phyloP scores from a whole-genome alignment of 1,284 basidiomycete genomes.

The Tilletiopsis washingtonensis region DNA sequence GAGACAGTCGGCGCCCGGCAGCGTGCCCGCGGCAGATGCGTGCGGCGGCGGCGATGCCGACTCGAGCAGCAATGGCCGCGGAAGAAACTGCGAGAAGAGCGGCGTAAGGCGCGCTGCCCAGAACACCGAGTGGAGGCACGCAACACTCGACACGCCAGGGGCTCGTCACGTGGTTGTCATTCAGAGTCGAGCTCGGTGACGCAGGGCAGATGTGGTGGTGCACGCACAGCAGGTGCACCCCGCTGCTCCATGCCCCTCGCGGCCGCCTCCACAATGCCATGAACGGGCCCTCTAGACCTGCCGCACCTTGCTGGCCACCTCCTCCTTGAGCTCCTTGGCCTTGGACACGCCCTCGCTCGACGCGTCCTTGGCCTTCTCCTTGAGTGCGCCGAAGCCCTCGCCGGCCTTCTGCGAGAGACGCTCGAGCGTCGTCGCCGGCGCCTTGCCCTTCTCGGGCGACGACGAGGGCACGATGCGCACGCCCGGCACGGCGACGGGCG shows the following conservation, averaged over 20 bases:
- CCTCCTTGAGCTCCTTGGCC: constrained; percentile 9
- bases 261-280: constrained; percentile 28
- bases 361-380: constrained; percentile 27
- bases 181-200: not conserved
- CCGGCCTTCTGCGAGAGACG: constrained; percentile 39
- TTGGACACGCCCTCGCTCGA: constrained; percentile 12
- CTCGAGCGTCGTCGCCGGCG: constrained; percentile 30
- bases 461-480: constrained; percentile 62
- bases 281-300: constrained; percentile 26
- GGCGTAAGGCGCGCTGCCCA: not conserved
- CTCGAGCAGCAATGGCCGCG: not conserved
- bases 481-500: constrained; percentile 83
- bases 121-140: too few relatives aligned
- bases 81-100: not conserved
- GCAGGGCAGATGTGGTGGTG: too few relatives aligned
- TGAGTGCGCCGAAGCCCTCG: constrained; percentile 33
- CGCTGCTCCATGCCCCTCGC: constrained; percentile 27
- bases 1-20: constrained; percentile 18
- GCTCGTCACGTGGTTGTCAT: not conserved
- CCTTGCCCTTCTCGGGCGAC: constrained; percentile 12
- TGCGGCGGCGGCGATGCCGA: not conserved
- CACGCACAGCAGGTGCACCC: constrained; percentile 17
- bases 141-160: constrained; percentile 6
- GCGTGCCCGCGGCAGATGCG: not conserved
- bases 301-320: constrained; percentile 1